Evolutionary conservation across 148 eudicot genomes (phyloP).

Genomic region (Chenopodium quinoa): DNA sequence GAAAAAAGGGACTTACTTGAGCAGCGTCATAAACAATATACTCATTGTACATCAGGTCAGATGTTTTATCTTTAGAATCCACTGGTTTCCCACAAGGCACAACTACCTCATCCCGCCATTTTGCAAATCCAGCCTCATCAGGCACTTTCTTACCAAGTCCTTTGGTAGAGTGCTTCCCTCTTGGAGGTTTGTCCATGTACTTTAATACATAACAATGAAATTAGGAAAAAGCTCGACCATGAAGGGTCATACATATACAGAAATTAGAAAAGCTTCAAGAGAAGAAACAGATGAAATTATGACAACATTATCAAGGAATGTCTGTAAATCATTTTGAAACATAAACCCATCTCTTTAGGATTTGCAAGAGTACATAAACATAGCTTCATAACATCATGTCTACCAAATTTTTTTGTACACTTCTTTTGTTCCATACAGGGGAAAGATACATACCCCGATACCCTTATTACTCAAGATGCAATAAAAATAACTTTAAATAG

Average conservation of each 20-base stretch:
- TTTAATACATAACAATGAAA: slow-evolving; percentile 23
- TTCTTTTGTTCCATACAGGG: background rate
- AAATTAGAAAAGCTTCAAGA: background rate
- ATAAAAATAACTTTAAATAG: background rate
- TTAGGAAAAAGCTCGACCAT: slow-evolving; percentile 3
- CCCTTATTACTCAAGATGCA: background rate
- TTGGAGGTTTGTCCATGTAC: slow-evolving; percentile 92
- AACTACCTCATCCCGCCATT: slow-evolving; percentile 83
- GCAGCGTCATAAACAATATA: slow-evolving; percentile 90
- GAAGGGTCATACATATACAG: background rate
- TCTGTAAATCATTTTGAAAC: background rate
- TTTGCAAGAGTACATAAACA: no score
- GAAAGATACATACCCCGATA: background rate
- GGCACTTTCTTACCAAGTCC: slow-evolving; percentile 95
- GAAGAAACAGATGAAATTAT: background rate
- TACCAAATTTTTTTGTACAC: background rate
- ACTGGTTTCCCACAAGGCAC: slow-evolving; percentile 98
- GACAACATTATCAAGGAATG: background rate
- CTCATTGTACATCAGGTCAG: slow-evolving; percentile 92
- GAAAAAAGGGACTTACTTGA: slow-evolving; percentile 59
- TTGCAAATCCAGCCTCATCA: slow-evolving; percentile 52
- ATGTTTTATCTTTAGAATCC: slow-evolving; percentile 62
- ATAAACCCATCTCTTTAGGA: no score
- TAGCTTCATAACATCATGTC: background rate
- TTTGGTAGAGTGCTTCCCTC: slow-evolving; percentile 94